Conservation (phyloP, 208 protist species). For the Trypanosoma lewisi region DNA sequence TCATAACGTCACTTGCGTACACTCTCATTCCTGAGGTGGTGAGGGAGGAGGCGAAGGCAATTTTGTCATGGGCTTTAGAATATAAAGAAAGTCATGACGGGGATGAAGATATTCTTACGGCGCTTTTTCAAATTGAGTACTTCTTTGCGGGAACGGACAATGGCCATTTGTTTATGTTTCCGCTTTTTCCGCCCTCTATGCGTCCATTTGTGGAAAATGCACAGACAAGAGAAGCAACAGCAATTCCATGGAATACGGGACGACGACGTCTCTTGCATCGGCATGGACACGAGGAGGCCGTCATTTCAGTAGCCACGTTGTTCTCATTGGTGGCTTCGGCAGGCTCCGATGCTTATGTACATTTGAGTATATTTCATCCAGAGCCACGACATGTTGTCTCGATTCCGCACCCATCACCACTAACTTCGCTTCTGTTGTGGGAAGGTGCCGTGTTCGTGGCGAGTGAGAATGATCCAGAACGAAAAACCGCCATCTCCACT, state of each 20-base stretch:
- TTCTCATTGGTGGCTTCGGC: conserved; percentile 56
- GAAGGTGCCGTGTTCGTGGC: conserved; percentile 46
- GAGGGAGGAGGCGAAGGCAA: conserved; percentile 21
- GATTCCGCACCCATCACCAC: conserved; percentile 41
- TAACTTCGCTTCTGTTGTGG: conserved; percentile 66
- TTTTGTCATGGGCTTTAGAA: conserved; percentile 46
- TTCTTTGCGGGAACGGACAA: conserved; percentile 71
- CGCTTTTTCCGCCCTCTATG: conserved; percentile 61
- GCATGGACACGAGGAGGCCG: conserved; percentile 51
- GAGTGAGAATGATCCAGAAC: conserved; percentile 8
- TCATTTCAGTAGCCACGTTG: conserved; percentile 41
- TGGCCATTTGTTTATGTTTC: conserved; percentile 54
- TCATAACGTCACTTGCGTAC: conserved; percentile 51
- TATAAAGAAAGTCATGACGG: background rate
- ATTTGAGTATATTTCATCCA: conserved; percentile 70
- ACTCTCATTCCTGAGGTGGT: conserved; percentile 42
- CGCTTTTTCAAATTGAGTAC: conserved; percentile 76
- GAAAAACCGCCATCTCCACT: background rate
- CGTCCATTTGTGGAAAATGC: conserved; percentile 3
- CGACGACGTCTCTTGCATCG: conserved; percentile 55
- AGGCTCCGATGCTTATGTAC: conserved; percentile 37
- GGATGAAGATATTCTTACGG: conserved; percentile 1
- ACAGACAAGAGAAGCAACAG: background rate
- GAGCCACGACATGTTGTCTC: conserved; percentile 29
- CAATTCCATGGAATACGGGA: conserved; percentile 38